Conservation (phyloP, 148 eudicot species). For the Spergularia marina region DNA sequence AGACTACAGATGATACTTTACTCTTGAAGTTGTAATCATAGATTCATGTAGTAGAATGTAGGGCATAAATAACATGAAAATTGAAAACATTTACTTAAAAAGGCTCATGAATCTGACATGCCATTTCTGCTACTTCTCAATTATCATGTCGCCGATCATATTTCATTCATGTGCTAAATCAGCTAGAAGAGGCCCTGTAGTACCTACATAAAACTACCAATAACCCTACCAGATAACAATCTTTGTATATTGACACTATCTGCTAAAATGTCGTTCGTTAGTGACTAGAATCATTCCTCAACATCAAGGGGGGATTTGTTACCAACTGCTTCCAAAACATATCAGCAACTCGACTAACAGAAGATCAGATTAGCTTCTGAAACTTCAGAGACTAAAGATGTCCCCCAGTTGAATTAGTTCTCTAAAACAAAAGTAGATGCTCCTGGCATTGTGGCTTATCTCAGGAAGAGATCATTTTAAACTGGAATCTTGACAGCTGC, state of each 20-base stretch:
- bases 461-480: constrained; percentile 61
- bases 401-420: not conserved
- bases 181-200: not conserved
- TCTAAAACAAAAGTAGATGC: constrained; percentile 1
- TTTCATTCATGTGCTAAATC: constrained; percentile 8
- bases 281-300: not conserved
- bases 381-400: not conserved
- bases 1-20: too few relatives aligned
- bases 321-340: not conserved
- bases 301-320: not conserved
- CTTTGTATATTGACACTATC: constrained; percentile 16
- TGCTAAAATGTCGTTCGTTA: constrained; percentile 15
- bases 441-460: constrained; percentile 8
- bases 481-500: constrained; percentile 72
- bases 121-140: constrained; percentile 1
- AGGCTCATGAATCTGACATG: not conserved
- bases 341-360: not conserved
- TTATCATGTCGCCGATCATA: not conserved
- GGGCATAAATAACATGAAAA: not conserved
- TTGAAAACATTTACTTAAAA: not conserved
- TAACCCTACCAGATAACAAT: not conserved
- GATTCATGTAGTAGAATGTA: not conserved
- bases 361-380: not conserved
- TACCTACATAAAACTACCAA: not conserved
- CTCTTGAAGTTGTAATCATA: too few relatives aligned